Evolutionary conservation across 1,139 yeast species (phyloP).

Genomic region (Debaryomyces udenii): DNA sequence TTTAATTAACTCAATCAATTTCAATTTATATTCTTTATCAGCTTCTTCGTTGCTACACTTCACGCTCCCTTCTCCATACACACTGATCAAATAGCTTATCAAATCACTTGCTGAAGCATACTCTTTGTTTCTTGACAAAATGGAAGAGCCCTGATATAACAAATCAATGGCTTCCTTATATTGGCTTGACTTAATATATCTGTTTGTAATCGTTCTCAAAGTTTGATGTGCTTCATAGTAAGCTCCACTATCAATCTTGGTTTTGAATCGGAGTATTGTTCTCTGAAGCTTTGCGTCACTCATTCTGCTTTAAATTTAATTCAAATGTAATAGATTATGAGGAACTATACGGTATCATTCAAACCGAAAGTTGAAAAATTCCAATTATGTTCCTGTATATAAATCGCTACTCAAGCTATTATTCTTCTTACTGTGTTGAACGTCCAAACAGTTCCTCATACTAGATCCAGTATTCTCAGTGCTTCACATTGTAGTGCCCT

Average conservation of each 20-base stretch:
- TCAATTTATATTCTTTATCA: conserved; percentile 42
- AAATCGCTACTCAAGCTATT: neutral
- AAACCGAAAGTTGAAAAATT: neutral
- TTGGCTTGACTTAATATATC: conserved; percentile 73
- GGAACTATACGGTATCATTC: no score
- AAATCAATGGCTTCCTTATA: conserved; percentile 73
- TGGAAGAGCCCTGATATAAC: conserved; percentile 68
- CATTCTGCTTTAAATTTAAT: conserved; percentile 17
- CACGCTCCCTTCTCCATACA: conserved; percentile 55
- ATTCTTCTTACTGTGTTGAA: no score
- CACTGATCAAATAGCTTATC: conserved; percentile 70
- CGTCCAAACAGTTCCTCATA: no score
- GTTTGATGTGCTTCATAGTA: conserved; percentile 97
- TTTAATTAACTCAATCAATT: conserved; percentile 34
- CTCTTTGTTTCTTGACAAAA: conserved; percentile 68
- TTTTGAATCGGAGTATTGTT: conserved; percentile 66
- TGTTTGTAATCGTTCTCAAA: conserved; percentile 79
- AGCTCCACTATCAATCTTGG: conserved; percentile 71
- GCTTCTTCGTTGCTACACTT: conserved; percentile 26
- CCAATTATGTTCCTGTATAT: neutral
- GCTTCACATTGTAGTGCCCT: no score
- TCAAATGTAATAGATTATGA: neutral
- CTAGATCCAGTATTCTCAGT: no score
- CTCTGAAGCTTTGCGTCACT: conserved; percentile 53
- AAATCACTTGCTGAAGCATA: conserved; percentile 83